Percentiles rank a stretch among this genome's conserved stretches.
phyloP scores from a whole-genome alignment of 2,329 filamentous ascomycete species.

The Colletotrichum sp. region DNA sequence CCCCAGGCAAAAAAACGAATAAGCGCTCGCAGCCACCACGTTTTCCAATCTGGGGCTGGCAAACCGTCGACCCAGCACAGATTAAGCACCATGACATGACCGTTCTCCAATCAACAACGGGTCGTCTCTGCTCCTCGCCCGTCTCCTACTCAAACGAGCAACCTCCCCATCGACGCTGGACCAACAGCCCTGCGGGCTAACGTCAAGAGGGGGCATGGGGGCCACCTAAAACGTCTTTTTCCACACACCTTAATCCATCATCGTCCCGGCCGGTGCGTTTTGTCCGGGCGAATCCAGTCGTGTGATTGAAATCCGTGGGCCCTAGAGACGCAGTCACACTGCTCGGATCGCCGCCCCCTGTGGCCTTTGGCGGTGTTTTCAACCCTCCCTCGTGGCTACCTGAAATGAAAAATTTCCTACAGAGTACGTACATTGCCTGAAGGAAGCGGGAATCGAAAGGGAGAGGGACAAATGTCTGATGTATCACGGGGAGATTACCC shows the following conservation, averaged over 20 bases:
- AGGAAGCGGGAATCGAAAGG: not conserved
- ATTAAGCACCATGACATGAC: slow-evolving; percentile 17
- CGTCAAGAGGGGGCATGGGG: slow-evolving; percentile 6
- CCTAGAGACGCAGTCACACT: not conserved
- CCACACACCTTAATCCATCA: not conserved
- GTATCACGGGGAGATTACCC: slow-evolving; percentile 12
- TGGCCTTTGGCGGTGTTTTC: not conserved
- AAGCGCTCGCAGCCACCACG: slow-evolving; percentile 7
- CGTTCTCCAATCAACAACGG: not conserved
- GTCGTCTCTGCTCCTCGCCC: not conserved
- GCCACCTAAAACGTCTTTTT: not conserved
- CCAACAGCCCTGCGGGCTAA: slow-evolving; percentile 3
- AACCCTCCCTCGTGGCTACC: not conserved
- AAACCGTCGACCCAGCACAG: not conserved
- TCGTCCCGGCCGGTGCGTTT: not conserved
- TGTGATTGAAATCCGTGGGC: not conserved
- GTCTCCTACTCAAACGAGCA: not conserved
- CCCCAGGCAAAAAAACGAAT: not conserved
- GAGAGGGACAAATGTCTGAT: slow-evolving; percentile 1
- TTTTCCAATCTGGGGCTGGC: not conserved
- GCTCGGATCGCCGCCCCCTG: not conserved
- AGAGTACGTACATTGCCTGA: not conserved
- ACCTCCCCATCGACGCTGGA: not conserved
- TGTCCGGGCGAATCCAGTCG: not conserved
- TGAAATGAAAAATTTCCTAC: not conserved